These are phyloP conservation scores for Herpetomonas samuelpessoai DNA, from an alignment of 208 protist species.

Conservation along the genomic window DNA sequence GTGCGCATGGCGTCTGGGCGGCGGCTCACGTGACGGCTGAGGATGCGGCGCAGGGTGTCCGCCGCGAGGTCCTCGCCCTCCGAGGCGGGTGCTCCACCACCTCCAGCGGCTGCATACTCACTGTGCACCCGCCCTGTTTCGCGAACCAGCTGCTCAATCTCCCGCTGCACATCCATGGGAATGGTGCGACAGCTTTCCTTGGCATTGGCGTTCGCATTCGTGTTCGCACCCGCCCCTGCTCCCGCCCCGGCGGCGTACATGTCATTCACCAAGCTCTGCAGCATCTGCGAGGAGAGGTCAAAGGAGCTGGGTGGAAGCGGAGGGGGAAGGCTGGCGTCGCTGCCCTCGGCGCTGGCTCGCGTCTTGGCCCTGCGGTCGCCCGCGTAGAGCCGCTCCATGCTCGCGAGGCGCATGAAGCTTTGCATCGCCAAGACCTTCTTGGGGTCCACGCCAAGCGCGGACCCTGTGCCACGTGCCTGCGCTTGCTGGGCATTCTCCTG, in stretches of 20 bases:
- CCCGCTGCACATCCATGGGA: conserved; percentile 7
- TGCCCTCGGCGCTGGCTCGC: neutral
- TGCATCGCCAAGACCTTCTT: neutral
- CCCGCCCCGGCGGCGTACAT: neutral
- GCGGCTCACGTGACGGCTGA: no score
- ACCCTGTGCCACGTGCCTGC: no score
- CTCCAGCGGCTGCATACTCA: no score
- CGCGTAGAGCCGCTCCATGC: neutral
- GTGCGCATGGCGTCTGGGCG: neutral
- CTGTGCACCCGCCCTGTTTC: no score
- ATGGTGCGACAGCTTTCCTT: conserved; percentile 2
- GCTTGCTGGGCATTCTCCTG: no score
- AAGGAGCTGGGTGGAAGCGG: neutral
- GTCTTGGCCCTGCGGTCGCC: no score
- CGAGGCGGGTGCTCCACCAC: no score
- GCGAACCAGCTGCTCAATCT: neutral
- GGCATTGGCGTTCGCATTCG: neutral
- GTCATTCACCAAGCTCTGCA: neutral
- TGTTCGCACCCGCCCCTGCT: neutral
- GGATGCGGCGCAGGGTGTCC: no score
- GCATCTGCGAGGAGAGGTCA: neutral
- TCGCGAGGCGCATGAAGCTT: neutral
- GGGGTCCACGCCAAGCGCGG: neutral
- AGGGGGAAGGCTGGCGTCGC: neutral
- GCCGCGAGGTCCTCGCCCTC: no score